Percentiles rank a stretch among this genome's conserved stretches.
phyloP scores from a whole-genome alignment of 352 stramenopile genomes.

The Phytophthora multivora region DNA sequence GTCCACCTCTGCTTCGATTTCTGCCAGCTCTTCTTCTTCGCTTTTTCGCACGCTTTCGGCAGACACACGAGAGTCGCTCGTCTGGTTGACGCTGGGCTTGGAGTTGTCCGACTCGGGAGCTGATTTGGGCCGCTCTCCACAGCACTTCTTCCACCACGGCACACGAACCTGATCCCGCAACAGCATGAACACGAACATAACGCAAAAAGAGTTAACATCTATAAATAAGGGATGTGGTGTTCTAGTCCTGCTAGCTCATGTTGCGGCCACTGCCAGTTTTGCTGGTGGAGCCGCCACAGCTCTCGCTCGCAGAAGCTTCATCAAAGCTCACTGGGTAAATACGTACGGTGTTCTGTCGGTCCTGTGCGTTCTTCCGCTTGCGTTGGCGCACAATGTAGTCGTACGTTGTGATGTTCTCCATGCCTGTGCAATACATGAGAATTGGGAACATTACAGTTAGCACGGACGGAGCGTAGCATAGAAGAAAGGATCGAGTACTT shows the following conservation, averaged over 20 bases:
- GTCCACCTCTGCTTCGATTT: conserved; percentile 79
- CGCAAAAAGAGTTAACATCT: conserved; percentile 20
- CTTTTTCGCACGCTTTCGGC: conserved; percentile 51
- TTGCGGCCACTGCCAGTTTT: conserved; percentile 12
- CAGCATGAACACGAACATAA: conserved; percentile 12
- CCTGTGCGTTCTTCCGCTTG: conserved; percentile 71
- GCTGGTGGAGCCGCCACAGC: conserved; percentile 10
- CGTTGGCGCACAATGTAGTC: conserved; percentile 88
- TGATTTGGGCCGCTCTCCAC: conserved; percentile 14
- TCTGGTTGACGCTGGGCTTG: conserved; percentile 57
- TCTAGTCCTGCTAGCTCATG: conserved; percentile 15
- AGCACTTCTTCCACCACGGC: conserved; percentile 45
- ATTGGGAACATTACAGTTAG: not conserved
- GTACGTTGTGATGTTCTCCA: conserved; percentile 86
- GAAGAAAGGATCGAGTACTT: conserved; percentile 24
- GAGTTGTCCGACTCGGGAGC: conserved; percentile 22
- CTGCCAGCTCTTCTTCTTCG: conserved; percentile 69
- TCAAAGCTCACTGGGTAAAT: conserved; percentile 53
- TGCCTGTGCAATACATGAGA: conserved; percentile 37
- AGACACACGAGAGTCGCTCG: conserved; percentile 57
- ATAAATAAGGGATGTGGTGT: conserved; percentile 23
- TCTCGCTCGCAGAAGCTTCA: conserved; percentile 17
- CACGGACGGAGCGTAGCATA: not conserved
- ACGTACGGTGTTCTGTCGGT: conserved; percentile 74
- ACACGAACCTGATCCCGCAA: conserved; percentile 22